Base-by-base conservation (phyloP, 768 basidiomycete species). In the Mycena latifolia region DNA sequence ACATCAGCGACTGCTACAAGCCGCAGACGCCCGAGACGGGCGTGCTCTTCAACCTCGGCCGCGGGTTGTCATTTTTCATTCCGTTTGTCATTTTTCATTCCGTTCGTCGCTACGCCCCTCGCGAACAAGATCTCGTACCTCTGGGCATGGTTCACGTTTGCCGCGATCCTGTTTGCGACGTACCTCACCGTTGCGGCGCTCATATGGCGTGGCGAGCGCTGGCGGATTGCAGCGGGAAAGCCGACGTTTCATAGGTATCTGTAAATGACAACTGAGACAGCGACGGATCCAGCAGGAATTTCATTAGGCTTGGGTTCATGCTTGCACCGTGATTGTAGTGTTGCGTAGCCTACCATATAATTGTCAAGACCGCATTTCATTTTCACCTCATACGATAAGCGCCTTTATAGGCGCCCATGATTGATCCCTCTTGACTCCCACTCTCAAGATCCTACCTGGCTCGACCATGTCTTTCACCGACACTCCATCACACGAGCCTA, bases 1-100 rank as follows among this genome's bases (percentile, higher is more conserved):
- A 69, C 59, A 60, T 69, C 48, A 56, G 55, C 59, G 67, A 69
- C 54, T 69, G 67, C 67, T 69, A 69, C 51, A 69, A 61, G 46
- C 67, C 63, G 28, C 67, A 65, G 65, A 69, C 67, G 17, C 56
- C 65, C 22, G 63, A 69, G 58, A 66, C 58, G 39, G 66, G 66
- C 5, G 62, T 64, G n/a, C 45, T 68, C 9, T 63, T 68, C 18
- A 68, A 68, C 41, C 22, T 68, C 2, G 47, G 55, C 0, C 48
- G 66, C 1, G 66, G 66, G 0, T 35, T 68, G 31, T 63, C 66
- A 1, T 68, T 68, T 35, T 63, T 57, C 55, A 53, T 68, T 27
- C 55, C 61, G 10, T 67, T 61, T 15, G 53, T 50, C 29, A 1
- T 68, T 68, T 35, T 63, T 57, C 55, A 53, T 68, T 27, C 55